Conservation (phyloP, 148 eudicot species). For the Rhododendron ovatum region DNA sequence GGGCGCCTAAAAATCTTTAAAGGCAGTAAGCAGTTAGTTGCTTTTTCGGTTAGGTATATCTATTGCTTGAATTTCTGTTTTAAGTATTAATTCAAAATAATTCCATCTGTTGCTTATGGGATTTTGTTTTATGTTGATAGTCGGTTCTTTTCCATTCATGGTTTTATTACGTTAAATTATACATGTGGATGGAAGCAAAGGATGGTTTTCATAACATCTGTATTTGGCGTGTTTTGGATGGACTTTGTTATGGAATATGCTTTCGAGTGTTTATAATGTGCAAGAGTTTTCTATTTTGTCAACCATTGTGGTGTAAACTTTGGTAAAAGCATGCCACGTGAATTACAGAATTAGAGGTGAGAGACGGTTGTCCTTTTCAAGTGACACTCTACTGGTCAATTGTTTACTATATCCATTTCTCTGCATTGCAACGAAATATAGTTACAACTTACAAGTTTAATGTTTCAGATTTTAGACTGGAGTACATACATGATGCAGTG, state of each 20-base stretch:
- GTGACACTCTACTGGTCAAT: background rate
- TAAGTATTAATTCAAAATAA: constrained; percentile 31
- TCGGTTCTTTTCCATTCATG: background rate
- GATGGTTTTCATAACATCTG: background rate
- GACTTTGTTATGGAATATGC: background rate
- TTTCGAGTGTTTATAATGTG: background rate
- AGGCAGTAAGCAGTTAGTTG: constrained; percentile 62
- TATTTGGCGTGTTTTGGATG: background rate
- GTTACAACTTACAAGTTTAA: background rate
- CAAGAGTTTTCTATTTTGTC: background rate
- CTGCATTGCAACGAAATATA: background rate
- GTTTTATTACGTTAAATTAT: background rate
- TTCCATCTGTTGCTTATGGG: background rate
- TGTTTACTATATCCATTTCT: background rate
- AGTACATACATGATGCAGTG: background rate
- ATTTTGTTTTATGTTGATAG: background rate
- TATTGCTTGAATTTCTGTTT: constrained; percentile 27
- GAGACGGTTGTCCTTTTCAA: background rate
- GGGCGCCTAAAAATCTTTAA: constrained; percentile 72
- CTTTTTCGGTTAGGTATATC: constrained; percentile 62
- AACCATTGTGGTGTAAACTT: background rate
- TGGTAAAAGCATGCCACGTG: background rate
- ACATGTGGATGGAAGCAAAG: background rate
- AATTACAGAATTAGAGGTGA: background rate
- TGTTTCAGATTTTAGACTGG: background rate